Percentiles rank a stretch among this genome's conserved stretches.
These are phyloP conservation scores for Pichia sp. DNA, from an alignment of 1,139 yeast genomes.

Conservation along the genomic window DNA sequence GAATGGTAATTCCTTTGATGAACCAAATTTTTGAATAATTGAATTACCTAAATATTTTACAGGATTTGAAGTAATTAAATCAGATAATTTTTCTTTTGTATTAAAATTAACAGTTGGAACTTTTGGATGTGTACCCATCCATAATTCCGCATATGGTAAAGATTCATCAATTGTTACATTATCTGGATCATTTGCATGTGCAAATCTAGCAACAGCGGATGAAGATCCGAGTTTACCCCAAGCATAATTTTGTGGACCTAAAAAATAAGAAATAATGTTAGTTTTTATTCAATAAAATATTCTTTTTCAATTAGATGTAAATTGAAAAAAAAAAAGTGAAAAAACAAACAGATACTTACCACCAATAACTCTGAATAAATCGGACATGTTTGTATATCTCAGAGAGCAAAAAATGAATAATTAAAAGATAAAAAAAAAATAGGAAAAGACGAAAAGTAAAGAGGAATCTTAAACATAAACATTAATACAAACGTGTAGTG, in stretches of 20 bases:
- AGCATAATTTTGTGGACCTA: constrained; percentile 42
- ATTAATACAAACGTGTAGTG: no score
- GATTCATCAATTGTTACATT: constrained; percentile 51
- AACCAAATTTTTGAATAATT: constrained; percentile 62
- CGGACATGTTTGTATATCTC: constrained; percentile 14
- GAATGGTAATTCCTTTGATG: constrained; percentile 73
- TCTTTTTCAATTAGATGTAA: not conserved
- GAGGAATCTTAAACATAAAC: no score
- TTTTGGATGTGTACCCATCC: constrained; percentile 99
- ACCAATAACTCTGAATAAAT: constrained; percentile 27
- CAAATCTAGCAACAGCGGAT: constrained; percentile 86
- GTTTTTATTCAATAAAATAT: not conserved
- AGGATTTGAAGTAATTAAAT: constrained; percentile 59
- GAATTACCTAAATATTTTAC: constrained; percentile 47
- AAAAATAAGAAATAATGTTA: constrained; percentile 1
- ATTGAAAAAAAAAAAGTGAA: not conserved
- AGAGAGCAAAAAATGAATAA: not conserved
- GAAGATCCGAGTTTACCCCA: constrained; percentile 84
- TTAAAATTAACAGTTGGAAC: constrained; percentile 70
- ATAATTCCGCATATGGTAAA: constrained; percentile 83
- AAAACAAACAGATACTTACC: constrained; percentile 17
- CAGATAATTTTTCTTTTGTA: constrained; percentile 51
- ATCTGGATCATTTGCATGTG: constrained; percentile 59
- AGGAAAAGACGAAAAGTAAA: not conserved
- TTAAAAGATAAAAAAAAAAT: not conserved